Base-by-base conservation (phyloP, 75 land plant genomes). In the Sequoiadendron giganteum region DNA sequence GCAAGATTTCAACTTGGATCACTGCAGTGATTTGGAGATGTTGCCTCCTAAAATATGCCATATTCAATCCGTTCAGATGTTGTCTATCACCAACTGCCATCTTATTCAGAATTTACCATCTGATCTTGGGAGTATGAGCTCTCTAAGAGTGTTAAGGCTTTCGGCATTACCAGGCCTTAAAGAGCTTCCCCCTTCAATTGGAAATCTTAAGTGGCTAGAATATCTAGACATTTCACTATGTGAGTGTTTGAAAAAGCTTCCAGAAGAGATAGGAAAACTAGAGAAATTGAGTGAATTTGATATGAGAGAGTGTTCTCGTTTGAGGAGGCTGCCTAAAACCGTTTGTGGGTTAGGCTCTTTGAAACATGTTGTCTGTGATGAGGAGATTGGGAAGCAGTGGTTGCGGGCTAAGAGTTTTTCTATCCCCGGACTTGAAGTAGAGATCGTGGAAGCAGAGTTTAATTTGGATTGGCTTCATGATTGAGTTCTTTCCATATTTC, bases 201-300 rank as follows among this genome's bases (percentile, higher is more conserved):
- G 91, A 39, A n/a, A 76, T 56, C 89, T 94, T 18, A 78, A 65
- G 56, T 32, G 86, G 10, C 38, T 94, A 32, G 87, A 90, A 72
- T 94, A 90, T 86, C 88, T 94, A 0, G 93, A 94, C 85, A 90
- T 94, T 16, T 94, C 95, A 8, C 84, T 90, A 32, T 91, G 93
- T 87, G 77, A 92, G 3, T 87, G 87, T 15, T 55, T 94, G 56
- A 70, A 30, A 39, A 77, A 90, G 52, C 91, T 94, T 16, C 94
- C 94, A 32, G 91, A 94, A 1, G 91, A 87, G 11, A 83, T 94
- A 40, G 93, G 91, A 15, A 32, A 86, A 10, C 42, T 92, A 40
- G 40, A 16, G 8, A 89, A 86, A 14, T 84, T 94, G 84, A 90
- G 90, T 80, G 92, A 92, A 88, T 91, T 94, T 16, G 93, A 94